A percentile compares a stretch with the other conserved stretches of the same genome.
phyloP scores from a whole-genome alignment of 768 basidiomycete genomes.

The Tremella mesenterica region DNA sequence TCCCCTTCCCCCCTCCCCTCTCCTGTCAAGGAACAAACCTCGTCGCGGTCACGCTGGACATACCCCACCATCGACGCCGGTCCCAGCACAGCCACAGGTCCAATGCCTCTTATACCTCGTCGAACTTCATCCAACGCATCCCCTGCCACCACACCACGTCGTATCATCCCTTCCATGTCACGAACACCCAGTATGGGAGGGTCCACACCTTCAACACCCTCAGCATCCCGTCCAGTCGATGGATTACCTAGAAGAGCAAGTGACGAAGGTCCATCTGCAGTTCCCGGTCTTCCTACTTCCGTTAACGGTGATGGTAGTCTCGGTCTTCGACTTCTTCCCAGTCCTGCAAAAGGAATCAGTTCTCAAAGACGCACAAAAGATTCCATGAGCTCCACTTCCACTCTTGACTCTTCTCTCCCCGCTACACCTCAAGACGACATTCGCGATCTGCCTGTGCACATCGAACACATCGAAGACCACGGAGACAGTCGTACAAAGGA shows the following conservation, averaged over 20 bases:
- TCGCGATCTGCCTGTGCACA: conserved; percentile 1
- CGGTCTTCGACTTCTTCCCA: conserved; percentile 28
- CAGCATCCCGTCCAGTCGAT: conserved; percentile 27
- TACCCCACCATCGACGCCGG: conserved; percentile 20
- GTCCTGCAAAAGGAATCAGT: conserved; percentile 15
- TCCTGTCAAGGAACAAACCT: conserved; percentile 20
- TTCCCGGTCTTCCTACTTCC: conserved; percentile 10
- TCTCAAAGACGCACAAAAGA: conserved; percentile 20
- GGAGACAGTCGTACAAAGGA: neutral
- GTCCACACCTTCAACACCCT: conserved; percentile 7
- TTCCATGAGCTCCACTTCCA: conserved; percentile 31
- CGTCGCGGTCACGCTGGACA: conserved; percentile 14
- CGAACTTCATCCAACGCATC: conserved; percentile 18
- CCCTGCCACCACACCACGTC: conserved; percentile 20
- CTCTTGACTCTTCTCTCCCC: conserved; percentile 25
- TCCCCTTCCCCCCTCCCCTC: conserved; percentile 35
- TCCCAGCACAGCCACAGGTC: conserved; percentile 12
- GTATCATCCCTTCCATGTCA: conserved; percentile 15
- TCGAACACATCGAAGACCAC: no score
- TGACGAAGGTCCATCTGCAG: conserved; percentile 1
- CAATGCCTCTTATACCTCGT: conserved; percentile 39
- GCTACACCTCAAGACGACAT: conserved; percentile 29
- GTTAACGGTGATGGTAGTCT: conserved; percentile 17
- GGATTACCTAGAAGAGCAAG: conserved; percentile 23
- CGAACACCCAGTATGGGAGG: no score